Base-by-base conservation (phyloP, 2,329 filamentous ascomycete genomes). In the Claviceps sp. region DNA sequence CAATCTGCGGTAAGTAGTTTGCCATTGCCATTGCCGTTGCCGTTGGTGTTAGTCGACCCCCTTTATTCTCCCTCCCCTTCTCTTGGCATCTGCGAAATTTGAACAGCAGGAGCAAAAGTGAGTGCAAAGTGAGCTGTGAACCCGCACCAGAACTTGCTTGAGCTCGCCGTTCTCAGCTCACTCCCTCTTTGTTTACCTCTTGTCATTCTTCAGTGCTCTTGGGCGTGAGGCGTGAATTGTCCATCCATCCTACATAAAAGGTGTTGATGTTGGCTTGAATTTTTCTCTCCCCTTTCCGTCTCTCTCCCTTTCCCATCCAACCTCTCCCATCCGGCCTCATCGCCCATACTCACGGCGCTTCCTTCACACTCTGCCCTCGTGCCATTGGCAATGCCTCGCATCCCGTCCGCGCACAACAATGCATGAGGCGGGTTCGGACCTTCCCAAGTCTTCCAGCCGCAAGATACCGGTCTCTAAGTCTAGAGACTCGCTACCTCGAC, bases 1-100 rank as follows among this genome's bases (percentile, higher is more conserved):
- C 67, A 67, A 52, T 61, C 60, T 55, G 56, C 65, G 55, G 72
- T 75, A 59, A 68, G 70, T 65, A 17, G 30, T 44, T 19, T 5
- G 19, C 10, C 37, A 5, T 2, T 46, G n/a, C 24, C 26, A 8
- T 34, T 34, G 30, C 30, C 30, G 30, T 34, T 34, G 30, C 8
- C 7, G 26, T 30, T 30, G 26, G 7, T 11, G 30, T 34, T 34
- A 34, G 10, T 34, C 30, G 30, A 34, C 10, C 10, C 24, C 24
- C 30, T 34, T 11, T 11, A 11, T 11, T 4, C 30, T 3, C 30
- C 30, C 10, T 34, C 30, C 30, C 30, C 30, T 34, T 11, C 10
- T 11, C 30, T 34, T 34, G 30, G 30, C 30, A 34, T 34, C 10
- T 34, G 30, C 30, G 30, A 11, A 4, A 34, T 34, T 11, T 11